Conservation (phyloP, 257 asterid species). For the Linderniella brevidens region DNA sequence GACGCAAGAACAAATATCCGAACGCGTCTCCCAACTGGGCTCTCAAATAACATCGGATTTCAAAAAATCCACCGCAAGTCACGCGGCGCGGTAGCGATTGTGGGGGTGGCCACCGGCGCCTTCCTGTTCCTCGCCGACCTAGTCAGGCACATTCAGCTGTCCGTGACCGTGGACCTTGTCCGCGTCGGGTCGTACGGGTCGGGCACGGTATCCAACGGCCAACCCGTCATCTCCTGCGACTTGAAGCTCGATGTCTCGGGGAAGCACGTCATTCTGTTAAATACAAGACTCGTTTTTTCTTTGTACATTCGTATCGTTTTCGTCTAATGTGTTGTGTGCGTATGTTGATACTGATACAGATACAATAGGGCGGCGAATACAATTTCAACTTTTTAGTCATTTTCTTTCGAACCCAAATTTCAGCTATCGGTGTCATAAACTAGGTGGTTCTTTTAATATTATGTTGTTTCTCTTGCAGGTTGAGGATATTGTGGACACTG, state of each 20-base stretch:
- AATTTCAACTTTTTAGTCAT: too few species aligned
- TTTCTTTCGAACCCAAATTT: too few species aligned
- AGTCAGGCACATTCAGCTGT: slow-evolving; percentile 43
- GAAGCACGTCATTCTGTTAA: slow-evolving; percentile 69
- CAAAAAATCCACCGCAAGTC: slow-evolving; percentile 2
- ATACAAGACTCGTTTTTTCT: neutral
- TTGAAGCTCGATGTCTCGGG: slow-evolving; percentile 57
- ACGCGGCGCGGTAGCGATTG: slow-evolving; percentile 31
- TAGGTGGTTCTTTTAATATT: neutral
- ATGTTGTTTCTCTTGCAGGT: slow-evolving; percentile 25
- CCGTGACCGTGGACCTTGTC: slow-evolving; percentile 53
- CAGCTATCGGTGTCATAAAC: neutral
- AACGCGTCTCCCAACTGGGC: slow-evolving; percentile 48
- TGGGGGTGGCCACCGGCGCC: slow-evolving; percentile 96
- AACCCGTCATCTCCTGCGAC: slow-evolving; percentile 51
- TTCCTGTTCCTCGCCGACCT: slow-evolving; percentile 80
- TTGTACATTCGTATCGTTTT: neutral
- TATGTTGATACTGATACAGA: too few species aligned
- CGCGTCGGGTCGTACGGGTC: slow-evolving; percentile 78
- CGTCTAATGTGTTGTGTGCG: too few species aligned
- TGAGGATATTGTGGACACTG: slow-evolving; percentile 93
- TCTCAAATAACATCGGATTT: slow-evolving; percentile 48
- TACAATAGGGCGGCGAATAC: too few species aligned
- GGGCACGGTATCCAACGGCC: slow-evolving; percentile 59
- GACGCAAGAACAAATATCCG: slow-evolving; percentile 31